Percentiles rank a stretch among this genome's conserved stretches.
Evolutionary conservation across 257 asterid species (phyloP).

Genomic region (Capsicum rhomboideum): DNA sequence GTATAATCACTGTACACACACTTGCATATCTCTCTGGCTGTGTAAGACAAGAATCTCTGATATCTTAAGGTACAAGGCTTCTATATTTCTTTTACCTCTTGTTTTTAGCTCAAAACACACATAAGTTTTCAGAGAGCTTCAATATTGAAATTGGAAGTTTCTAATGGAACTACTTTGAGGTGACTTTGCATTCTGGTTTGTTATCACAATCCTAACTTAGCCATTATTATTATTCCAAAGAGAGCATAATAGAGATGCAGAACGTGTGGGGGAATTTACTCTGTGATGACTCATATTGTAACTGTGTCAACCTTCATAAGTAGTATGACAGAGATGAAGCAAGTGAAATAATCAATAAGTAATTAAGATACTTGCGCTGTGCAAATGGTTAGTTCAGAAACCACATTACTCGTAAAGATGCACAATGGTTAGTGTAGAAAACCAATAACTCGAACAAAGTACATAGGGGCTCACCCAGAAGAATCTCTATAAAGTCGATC

Average conservation of each 20-base stretch:
- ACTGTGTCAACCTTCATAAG: not conserved
- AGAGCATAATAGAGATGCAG: not conserved
- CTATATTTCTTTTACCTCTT: not conserved
- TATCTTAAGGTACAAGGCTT: too few relatives aligned
- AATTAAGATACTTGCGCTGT: not conserved
- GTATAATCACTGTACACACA: too few relatives aligned
- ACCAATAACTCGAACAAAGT: not conserved
- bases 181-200: not conserved
- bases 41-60: too few relatives aligned
- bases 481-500: constrained; percentile 71
- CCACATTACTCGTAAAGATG: not conserved
- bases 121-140: not conserved
- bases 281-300: not conserved
- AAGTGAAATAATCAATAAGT: not conserved
- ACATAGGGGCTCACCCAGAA: constrained; percentile 48
- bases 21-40: too few relatives aligned
- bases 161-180: not conserved
- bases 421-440: not conserved
- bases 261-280: not conserved
- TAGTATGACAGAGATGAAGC: not conserved
- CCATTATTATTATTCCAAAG: not conserved
- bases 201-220: not conserved
- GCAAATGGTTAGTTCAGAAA: not conserved
- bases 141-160: not conserved
- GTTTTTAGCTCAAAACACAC: not conserved